Conservation (phyloP, 169 alveolate genomes). For the Eimeria nieschulzi region DNA sequence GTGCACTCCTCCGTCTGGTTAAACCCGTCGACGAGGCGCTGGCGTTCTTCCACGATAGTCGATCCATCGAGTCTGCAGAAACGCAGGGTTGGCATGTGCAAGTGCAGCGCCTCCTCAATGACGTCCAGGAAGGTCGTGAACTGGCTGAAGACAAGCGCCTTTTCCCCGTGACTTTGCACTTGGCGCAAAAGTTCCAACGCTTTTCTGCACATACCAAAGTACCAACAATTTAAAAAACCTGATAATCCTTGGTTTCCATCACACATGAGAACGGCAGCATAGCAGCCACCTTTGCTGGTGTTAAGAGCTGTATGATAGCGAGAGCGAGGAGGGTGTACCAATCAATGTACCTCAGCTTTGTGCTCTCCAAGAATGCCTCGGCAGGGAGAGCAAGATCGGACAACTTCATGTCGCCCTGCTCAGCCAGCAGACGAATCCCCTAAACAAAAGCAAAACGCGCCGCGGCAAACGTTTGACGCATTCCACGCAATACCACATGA, state of each 20-base stretch:
- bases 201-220: slow-evolving; percentile 64
- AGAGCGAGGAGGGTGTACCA: background rate
- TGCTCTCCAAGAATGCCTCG: slow-evolving; percentile 67
- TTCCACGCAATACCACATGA: background rate
- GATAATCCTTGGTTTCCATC: no score
- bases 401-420: slow-evolving; percentile 67
- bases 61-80: slow-evolving; percentile 95
- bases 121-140: slow-evolving; percentile 92
- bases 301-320: no score
- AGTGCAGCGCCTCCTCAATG: slow-evolving; percentile 87
- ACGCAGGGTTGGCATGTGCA: slow-evolving; percentile 53
- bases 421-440: slow-evolving; percentile 62
- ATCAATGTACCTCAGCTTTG: slow-evolving; percentile 65
- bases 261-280: no score
- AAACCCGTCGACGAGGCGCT: slow-evolving; percentile 85
- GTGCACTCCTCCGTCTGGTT: slow-evolving; percentile 87
- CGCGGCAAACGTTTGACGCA: background rate
- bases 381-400: slow-evolving; percentile 52
- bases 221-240: no score
- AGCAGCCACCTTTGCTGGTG: no score
- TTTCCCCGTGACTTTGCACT: slow-evolving; percentile 81
- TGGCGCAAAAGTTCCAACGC: slow-evolving; percentile 78
- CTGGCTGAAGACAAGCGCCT: slow-evolving; percentile 93
- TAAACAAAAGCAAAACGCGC: background rate
- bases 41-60: slow-evolving; percentile 95